These are phyloP conservation scores for Polyrhizophydium stewartii DNA, from an alignment of 371 early-diverging fungal genomes.

Conservation along the genomic window DNA sequence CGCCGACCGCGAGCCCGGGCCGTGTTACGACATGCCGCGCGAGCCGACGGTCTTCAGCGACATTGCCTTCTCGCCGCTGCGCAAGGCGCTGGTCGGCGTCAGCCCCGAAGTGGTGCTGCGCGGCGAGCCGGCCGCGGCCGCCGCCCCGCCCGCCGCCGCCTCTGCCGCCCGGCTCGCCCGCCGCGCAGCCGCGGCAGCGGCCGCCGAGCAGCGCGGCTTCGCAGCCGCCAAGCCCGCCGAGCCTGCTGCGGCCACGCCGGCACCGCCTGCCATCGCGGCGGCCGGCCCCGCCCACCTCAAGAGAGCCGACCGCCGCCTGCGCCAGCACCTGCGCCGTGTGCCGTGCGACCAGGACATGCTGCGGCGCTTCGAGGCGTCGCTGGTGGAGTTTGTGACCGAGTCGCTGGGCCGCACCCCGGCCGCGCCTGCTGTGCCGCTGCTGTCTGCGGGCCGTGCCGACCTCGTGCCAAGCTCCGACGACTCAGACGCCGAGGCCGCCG, in stretches of 20 bases:
- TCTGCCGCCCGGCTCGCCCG: too few species aligned
- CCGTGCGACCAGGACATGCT: slow-evolving; percentile 9
- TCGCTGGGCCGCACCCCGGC: neutral
- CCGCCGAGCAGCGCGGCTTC: too few species aligned
- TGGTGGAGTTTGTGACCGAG: slow-evolving; percentile 5
- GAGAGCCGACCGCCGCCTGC: slow-evolving; percentile 9
- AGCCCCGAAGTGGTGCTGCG: neutral
- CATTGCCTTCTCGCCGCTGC: neutral
- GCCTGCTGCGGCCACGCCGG: too few species aligned
- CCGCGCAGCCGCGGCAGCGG: too few species aligned
- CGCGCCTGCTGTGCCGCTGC: neutral
- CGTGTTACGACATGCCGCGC: slow-evolving; percentile 10
- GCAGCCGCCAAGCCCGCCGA: too few species aligned
- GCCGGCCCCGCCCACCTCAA: slow-evolving; percentile 12
- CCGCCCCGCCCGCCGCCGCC: neutral
- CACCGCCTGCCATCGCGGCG: too few species aligned
- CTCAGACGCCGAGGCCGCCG: too few species aligned
- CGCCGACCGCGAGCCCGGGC: slow-evolving; percentile 12
- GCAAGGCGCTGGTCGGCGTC: neutral
- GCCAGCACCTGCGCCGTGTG: slow-evolving; percentile 7
- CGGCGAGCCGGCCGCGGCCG: neutral
- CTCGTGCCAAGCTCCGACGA: too few species aligned
- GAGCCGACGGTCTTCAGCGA: slow-evolving; percentile 11
- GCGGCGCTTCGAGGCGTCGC: slow-evolving; percentile 8
- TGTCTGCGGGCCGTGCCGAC: too few species aligned